These are phyloP conservation scores for Penicillium odoratum DNA, from an alignment of 495 filamentous ascomycete species.

Conservation along the genomic window DNA sequence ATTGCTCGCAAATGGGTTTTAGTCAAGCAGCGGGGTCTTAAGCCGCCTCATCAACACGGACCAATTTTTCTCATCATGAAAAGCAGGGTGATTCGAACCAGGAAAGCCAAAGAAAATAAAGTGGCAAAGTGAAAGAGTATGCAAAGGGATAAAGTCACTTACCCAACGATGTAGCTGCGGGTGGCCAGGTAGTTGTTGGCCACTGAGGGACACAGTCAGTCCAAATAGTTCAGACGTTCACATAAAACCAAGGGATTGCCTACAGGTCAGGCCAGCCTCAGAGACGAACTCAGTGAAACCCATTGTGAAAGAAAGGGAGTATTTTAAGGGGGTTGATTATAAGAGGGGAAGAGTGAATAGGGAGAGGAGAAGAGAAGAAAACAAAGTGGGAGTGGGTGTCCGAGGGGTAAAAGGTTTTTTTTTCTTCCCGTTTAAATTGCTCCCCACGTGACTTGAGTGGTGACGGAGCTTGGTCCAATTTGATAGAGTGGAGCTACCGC, in stretches of 20 bases:
- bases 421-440: constrained; percentile 35
- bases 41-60: constrained; percentile 99
- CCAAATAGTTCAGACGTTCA: constrained; percentile 18
- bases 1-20: constrained; percentile 70
- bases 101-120: constrained; percentile 3
- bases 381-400: constrained; percentile 23
- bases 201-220: constrained; percentile 59
- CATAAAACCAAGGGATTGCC: constrained; percentile 38
- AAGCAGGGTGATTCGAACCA: constrained; percentile 12
- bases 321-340: constrained; percentile 18
- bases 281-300: constrained; percentile 92
- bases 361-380: constrained; percentile 31
- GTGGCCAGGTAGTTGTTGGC: constrained; percentile 89
- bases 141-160: constrained; percentile 38
- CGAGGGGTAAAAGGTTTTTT: constrained; percentile 42
- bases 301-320: constrained; percentile 59
- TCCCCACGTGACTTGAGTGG: constrained; percentile 34
- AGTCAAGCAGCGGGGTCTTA: constrained; percentile 94
- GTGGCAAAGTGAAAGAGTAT: constrained; percentile 8
- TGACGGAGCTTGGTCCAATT: constrained; percentile 35
- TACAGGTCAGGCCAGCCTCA: constrained; percentile 84
- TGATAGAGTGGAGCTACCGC: constrained; percentile 23
- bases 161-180: constrained; percentile 94
- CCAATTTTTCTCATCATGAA: constrained; percentile 90
- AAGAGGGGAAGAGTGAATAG: constrained; percentile 18